These are phyloP conservation scores for Tieghemostelium lacteum DNA, from an alignment of 78 protist genomes.

Conservation along the genomic window DNA sequence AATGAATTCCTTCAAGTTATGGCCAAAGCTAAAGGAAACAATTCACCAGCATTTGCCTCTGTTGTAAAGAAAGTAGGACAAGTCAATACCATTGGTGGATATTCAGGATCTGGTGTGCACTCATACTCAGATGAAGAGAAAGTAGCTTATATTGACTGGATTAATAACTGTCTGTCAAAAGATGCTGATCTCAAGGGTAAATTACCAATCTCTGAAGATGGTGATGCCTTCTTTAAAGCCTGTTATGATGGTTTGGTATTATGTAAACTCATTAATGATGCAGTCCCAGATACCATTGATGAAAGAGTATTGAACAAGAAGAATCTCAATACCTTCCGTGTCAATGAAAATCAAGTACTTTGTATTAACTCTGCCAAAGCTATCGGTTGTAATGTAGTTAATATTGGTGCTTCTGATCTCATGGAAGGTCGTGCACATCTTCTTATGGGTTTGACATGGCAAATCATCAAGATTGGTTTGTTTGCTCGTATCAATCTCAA, in stretches of 20 bases:
- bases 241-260: conserved; percentile 84
- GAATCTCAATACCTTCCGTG: conserved; percentile 81
- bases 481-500: conserved; percentile 88
- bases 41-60: conserved; percentile 45
- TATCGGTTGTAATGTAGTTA: neutral
- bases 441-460: conserved; percentile 97
- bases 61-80: conserved; percentile 70
- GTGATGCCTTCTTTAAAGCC: conserved; percentile 69
- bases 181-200: conserved; percentile 83
- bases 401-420: conserved; percentile 37
- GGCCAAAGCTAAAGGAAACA: conserved; percentile 7
- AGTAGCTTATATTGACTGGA: conserved; percentile 88
- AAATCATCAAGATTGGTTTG: conserved; percentile 94
- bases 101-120: conserved; percentile 83
- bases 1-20: conserved; percentile 63
- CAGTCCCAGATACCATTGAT: conserved; percentile 93
- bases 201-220: conserved; percentile 55
- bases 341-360: conserved; percentile 88
- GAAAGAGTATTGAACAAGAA: conserved; percentile 95
- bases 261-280: conserved; percentile 92
- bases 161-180: conserved; percentile 81
- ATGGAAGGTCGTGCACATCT: conserved; percentile 89
- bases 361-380: conserved; percentile 93
- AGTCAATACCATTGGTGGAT: conserved; percentile 63
- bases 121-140: conserved; percentile 89